These are phyloP conservation scores for Beauveria asiatica DNA, from an alignment of 2,329 filamentous ascomycete genomes.

Conservation along the genomic window DNA sequence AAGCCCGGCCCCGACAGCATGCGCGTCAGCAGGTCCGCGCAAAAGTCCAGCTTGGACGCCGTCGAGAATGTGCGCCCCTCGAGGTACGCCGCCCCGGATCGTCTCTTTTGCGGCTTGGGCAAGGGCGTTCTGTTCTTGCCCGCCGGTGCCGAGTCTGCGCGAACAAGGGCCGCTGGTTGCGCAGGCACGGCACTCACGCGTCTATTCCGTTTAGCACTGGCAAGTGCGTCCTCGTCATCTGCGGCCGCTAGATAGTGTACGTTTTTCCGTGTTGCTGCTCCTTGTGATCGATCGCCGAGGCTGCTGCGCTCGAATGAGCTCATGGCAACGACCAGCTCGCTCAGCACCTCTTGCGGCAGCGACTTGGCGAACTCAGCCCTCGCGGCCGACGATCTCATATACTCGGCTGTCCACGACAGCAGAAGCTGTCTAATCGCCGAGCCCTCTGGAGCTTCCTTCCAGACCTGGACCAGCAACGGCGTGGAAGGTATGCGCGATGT, in stretches of 20 bases:
- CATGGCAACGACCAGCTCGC: slow-evolving; percentile 55
- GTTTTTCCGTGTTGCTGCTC: slow-evolving; percentile 32
- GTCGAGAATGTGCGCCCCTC: slow-evolving; percentile 27
- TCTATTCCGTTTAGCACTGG: slow-evolving; percentile 32
- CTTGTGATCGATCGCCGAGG: slow-evolving; percentile 20
- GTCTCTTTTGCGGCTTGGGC: slow-evolving; percentile 28
- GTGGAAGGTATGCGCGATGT: slow-evolving; percentile 50
- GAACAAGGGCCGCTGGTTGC: slow-evolving; percentile 8
- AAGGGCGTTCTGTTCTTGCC: slow-evolving; percentile 21
- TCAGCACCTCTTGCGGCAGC: slow-evolving; percentile 53
- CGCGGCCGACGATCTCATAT: slow-evolving; percentile 49
- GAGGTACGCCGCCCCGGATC: slow-evolving; percentile 26
- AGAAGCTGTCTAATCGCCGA: slow-evolving; percentile 51
- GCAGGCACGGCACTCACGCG: slow-evolving; percentile 23
- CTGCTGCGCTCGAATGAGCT: slow-evolving; percentile 41
- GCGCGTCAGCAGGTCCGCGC: slow-evolving; percentile 45
- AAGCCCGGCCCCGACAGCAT: slow-evolving; percentile 58
- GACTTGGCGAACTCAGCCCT: slow-evolving; percentile 51
- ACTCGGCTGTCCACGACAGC: slow-evolving; percentile 54
- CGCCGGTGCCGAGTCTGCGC: slow-evolving; percentile 16
- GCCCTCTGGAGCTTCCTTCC: slow-evolving; percentile 53
- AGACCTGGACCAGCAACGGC: slow-evolving; percentile 50
- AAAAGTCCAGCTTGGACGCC: slow-evolving; percentile 46
- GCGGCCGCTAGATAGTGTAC: slow-evolving; percentile 41
- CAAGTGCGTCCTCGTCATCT: slow-evolving; percentile 29